Base-by-base conservation (phyloP, 441 rosid genomes). In the Dalechampia spathulata region DNA sequence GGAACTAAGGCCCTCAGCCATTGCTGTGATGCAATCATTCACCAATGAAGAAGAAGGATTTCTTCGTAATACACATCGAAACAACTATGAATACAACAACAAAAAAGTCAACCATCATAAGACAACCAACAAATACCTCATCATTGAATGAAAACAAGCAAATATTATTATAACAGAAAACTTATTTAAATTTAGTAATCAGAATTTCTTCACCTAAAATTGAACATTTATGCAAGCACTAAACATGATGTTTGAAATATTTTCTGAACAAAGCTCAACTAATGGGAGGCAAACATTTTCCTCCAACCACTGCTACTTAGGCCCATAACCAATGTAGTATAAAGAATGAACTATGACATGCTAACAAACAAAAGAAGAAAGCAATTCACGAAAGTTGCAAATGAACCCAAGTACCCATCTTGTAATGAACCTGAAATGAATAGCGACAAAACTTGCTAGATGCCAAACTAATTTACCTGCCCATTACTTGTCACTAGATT, bases 1-100 rank as follows among this genome's bases (percentile, higher is more conserved):
- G 34, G 87, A 72, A 67, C 57, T 72, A 50, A 94, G 82, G 66
- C 98, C 98, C 74, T 86, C 96, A 68, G 98, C 84, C 86, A 94
- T 73, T 62, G 95, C 86, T 52, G 86, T 73, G 71, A 94, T 74
- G 73, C 96, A 90, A 76, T 90, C 99, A 72, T 74, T 78, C 54
- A 85, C 86, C 83, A 94, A 76, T 39, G 79, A 87, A 69, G 90
- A 87, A 55, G 92, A 83, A 51, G 96, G 98, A 56, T 77, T 73
- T 63, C 78, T 79, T 58, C 77, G 78, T 59, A 94, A 68, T 27
- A 78, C 86, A 73, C 99, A 94, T 61, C 99, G 94, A 63, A 87
- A 80, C 65, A 87, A 79, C 99, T 94, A 55, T 48, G 72, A 36
- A 68, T 43, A 53, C 36, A 51, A 50, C 34, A 67, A 60, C 63